These are phyloP conservation scores for sweet orange (Citrus sinensis) DNA, from an alignment of 345 rosid genomes.

Conservation along the genomic window DNA sequence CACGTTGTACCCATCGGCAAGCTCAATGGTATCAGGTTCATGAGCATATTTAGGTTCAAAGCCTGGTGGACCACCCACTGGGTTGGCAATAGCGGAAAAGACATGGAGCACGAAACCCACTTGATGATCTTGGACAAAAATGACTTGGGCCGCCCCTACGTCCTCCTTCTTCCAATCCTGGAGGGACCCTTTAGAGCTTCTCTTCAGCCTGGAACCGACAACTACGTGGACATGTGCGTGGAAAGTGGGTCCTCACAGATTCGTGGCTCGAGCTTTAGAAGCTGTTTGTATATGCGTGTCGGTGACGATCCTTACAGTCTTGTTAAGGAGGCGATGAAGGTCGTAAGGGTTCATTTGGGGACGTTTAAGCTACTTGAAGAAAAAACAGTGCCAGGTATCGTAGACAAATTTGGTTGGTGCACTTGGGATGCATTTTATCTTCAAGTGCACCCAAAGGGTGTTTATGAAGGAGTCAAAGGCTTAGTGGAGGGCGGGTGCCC, in stretches of 20 bases:
- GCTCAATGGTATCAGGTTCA: conserved; percentile 20
- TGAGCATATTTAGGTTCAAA: conserved; percentile 47
- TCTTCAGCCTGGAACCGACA: conserved; percentile 30
- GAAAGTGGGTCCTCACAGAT: conserved; percentile 45
- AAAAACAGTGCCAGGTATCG: conserved; percentile 39
- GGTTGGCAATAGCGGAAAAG: conserved; percentile 34
- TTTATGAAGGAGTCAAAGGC: conserved; percentile 36
- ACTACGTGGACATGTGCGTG: conserved; percentile 31
- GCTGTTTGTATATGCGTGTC: conserved; percentile 27
- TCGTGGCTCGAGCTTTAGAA: conserved; percentile 18
- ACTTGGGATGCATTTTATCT: conserved; percentile 58
- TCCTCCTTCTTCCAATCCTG: conserved; percentile 30
- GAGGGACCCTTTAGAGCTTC: conserved; percentile 36
- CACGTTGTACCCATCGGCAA: conserved; percentile 28
- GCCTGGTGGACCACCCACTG: conserved; percentile 48
- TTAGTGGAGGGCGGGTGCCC: conserved; percentile 42
- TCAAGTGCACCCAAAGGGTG: conserved; percentile 35
- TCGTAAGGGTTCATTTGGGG: conserved; percentile 29
- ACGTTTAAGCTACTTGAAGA: conserved; percentile 43
- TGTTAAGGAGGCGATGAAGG: conserved; percentile 40
- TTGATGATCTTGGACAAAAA: conserved; percentile 28
- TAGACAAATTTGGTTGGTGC: conserved; percentile 58
- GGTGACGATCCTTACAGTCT: conserved; percentile 36
- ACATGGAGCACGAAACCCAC: conserved; percentile 38
- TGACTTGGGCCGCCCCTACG: conserved; percentile 23